Percentiles rank a stretch among this genome's conserved stretches.
Evolutionary conservation across 257 asterid species (phyloP).

Genomic region (Mentha longifolia): DNA sequence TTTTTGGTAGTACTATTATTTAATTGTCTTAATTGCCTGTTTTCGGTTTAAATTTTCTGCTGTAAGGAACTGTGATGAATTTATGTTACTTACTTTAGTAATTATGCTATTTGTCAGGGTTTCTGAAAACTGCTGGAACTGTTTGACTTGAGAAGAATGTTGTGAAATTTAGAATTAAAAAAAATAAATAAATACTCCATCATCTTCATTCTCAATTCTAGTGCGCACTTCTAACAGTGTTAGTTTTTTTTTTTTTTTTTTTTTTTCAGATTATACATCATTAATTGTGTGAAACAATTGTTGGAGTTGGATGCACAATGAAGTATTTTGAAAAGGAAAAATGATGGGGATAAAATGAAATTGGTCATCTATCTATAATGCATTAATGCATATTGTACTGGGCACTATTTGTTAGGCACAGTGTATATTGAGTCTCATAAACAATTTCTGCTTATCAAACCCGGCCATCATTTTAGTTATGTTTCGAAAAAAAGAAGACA

Average conservation of each 20-base stretch:
- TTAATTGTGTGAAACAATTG: slow-evolving; percentile 1
- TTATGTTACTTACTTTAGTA: not conserved
- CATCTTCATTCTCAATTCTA: slow-evolving; percentile 1
- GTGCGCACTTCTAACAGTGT: slow-evolving; percentile 7
- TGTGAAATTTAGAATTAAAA: not conserved
- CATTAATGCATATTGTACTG: not conserved
- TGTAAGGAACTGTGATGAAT: not conserved
- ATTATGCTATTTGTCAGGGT: not conserved
- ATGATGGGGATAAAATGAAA: not conserved
- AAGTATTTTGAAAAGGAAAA: not conserved
- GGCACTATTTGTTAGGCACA: not conserved
- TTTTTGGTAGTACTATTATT: not conserved
- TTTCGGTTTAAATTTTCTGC: slow-evolving; percentile 14
- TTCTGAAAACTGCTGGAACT: slow-evolving; percentile 17
- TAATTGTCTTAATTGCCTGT: slow-evolving; percentile 2
- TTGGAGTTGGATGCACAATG: not conserved
- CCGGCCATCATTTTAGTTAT: not conserved
- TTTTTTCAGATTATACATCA: not conserved
- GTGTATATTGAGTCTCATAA: slow-evolving; percentile 5
- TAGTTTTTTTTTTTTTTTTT: no score
- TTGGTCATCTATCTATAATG: not conserved
- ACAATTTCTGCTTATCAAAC: not conserved
- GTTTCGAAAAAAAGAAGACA: no score
- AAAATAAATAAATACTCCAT: no score
- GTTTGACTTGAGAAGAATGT: slow-evolving; percentile 30